Percentiles rank a stretch among this genome's conserved stretches.
Conservation (phyloP, 78 protist species). For the Pigoraptor vietnamica region DNA sequence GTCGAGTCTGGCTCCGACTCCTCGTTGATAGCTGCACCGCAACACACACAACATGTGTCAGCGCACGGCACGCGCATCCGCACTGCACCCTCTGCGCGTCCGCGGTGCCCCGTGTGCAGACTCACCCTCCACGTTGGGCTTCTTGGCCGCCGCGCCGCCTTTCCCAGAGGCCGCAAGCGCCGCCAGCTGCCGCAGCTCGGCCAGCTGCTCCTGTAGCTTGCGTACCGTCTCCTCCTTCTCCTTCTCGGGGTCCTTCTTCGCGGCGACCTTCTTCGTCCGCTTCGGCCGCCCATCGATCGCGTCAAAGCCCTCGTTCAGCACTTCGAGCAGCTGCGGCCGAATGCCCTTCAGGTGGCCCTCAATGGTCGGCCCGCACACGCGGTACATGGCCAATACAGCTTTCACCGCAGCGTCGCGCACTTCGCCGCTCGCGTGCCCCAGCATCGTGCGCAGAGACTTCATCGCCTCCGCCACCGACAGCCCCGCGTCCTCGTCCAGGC, state of each 20-base stretch:
- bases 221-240: not conserved
- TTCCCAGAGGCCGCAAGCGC: not conserved
- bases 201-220: not conserved
- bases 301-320: conserved; percentile 1
- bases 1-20: not conserved
- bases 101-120: too few relatives aligned
- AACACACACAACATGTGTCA: too few relatives aligned
- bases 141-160: not conserved
- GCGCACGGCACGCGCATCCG: too few relatives aligned
- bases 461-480: not conserved
- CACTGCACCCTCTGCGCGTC: too few relatives aligned
- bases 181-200: not conserved
- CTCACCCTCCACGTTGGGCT: not conserved
- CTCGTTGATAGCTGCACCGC: not conserved
- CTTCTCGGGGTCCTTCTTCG: not conserved
- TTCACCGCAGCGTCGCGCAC: conserved; percentile 3
- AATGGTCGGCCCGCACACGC: not conserved
- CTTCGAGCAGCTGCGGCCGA: not conserved
- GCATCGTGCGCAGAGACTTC: not conserved
- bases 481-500: not conserved
- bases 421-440: not conserved
- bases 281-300: not conserved
- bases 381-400: not conserved
- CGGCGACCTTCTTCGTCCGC: not conserved
- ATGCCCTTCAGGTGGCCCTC: not conserved